Percentiles rank a stretch among this genome's conserved stretches.
These are phyloP conservation scores for Flaveria linearis DNA, from an alignment of 129 eudicot genomes.

Conservation along the genomic window DNA sequence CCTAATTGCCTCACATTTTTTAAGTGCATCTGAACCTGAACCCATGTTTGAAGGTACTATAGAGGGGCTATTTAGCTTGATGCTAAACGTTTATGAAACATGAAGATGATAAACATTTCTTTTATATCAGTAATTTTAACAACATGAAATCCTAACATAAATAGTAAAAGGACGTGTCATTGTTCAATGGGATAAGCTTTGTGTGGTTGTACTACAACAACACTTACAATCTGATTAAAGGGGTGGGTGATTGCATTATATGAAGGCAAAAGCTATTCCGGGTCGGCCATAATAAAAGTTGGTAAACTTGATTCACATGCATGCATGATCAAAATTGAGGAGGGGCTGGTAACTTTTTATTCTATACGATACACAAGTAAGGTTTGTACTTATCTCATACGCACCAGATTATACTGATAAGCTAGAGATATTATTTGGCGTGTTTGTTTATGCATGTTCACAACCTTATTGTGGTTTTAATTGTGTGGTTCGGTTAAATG, in stretches of 20 bases:
- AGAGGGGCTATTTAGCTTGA: neutral
- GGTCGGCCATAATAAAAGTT: slow-evolving; percentile 1
- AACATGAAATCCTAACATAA: neutral
- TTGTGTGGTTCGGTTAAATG: neutral
- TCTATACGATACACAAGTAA: no score
- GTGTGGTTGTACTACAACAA: neutral
- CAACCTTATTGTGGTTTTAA: neutral
- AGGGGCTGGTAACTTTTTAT: no score
- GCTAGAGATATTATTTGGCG: no score
- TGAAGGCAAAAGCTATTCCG: neutral
- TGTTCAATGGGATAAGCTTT: neutral
- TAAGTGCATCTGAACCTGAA: neutral
- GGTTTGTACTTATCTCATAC: no score
- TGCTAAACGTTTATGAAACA: slow-evolving; percentile 3
- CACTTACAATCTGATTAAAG: neutral
- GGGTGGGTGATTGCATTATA: neutral
- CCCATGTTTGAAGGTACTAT: neutral
- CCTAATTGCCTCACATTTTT: neutral
- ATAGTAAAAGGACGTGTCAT: neutral
- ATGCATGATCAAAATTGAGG: no score
- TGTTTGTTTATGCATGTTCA: no score
- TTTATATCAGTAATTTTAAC: neutral
- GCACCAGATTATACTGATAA: no score
- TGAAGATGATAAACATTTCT: neutral
- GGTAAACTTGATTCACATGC: neutral